Percentiles rank a stretch among this genome's conserved stretches.
phyloP scores from a whole-genome alignment of 2,329 filamentous ascomycete species.

The Tolypocladium cylindrosporum region DNA sequence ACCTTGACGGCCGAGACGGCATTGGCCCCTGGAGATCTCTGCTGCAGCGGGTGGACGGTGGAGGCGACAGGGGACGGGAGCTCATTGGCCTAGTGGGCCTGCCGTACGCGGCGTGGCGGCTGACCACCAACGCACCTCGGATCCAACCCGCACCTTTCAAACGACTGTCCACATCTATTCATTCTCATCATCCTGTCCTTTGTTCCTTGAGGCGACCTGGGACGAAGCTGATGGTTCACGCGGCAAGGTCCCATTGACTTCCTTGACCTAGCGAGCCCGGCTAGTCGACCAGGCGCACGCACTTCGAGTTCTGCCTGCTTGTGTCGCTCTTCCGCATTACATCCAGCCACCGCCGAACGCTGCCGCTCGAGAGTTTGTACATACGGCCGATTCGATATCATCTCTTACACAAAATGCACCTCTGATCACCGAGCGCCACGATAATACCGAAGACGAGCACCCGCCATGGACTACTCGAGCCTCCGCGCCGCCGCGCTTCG shows the following conservation, averaged over 20 bases:
- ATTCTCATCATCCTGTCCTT: background rate
- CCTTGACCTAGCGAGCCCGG: background rate
- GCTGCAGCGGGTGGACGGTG: background rate
- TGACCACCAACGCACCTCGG: no score
- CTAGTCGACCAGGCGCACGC: background rate
- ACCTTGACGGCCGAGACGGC: no score
- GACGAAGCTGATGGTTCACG: background rate
- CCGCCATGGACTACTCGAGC: slow-evolving; percentile 58
- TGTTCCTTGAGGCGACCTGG: background rate
- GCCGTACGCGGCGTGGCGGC: background rate
- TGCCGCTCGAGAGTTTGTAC: background rate
- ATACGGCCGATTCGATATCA: background rate
- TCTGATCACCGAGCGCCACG: background rate
- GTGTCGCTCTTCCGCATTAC: background rate
- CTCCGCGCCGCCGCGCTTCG: slow-evolving; percentile 80
- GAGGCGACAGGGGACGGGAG: background rate
- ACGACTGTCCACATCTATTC: background rate
- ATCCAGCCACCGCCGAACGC: background rate
- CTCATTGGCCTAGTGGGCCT: background rate
- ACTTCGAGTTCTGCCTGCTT: background rate
- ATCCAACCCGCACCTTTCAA: background rate
- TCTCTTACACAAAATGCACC: background rate
- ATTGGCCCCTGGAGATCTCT: background rate
- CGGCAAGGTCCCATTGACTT: background rate
- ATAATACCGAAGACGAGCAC: background rate